phyloP scores from a whole-genome alignment of 306 rosid genomes.

The Prunus fruticosa region DNA sequence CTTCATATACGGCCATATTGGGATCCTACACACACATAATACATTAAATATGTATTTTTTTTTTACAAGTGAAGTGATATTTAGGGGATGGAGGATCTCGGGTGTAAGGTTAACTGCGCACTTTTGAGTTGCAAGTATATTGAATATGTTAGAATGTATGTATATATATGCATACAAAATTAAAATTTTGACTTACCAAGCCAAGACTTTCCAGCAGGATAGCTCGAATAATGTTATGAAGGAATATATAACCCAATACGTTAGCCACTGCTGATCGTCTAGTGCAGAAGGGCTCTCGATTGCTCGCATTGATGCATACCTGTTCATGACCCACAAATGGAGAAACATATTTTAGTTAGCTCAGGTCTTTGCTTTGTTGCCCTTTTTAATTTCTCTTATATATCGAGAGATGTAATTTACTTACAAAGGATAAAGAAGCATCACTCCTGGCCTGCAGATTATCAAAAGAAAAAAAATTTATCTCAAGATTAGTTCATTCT shows the following conservation, averaged over 20 bases:
- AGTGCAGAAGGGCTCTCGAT: slow-evolving; percentile 86
- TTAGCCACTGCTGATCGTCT: slow-evolving; percentile 95
- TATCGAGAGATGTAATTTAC: slow-evolving; percentile 21
- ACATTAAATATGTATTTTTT: too few relatives aligned
- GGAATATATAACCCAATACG: slow-evolving; percentile 88
- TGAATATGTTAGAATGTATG: too few relatives aligned
- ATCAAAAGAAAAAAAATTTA: slow-evolving; percentile 12
- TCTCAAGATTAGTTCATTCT: neutral
- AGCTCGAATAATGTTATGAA: slow-evolving; percentile 75
- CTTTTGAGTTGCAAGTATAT: too few relatives aligned
- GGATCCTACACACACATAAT: slow-evolving; percentile 46
- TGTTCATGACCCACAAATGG: slow-evolving; percentile 14
- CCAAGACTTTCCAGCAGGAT: slow-evolving; percentile 57
- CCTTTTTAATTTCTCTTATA: neutral
- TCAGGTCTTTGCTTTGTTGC: neutral
- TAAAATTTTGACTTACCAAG: slow-evolving; percentile 42
- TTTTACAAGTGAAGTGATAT: too few relatives aligned
- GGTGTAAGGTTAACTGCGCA: too few relatives aligned
- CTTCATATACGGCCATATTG: slow-evolving; percentile 80
- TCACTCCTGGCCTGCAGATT: slow-evolving; percentile 68
- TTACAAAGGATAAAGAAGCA: slow-evolving; percentile 93
- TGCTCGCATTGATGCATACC: slow-evolving; percentile 84
- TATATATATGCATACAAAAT: neutral
- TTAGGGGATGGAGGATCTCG: too few relatives aligned
- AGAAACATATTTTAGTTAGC: neutral